Evolutionary conservation across 331 rosid genomes (phyloP), one percentile per base, ranked within the genome.

Genomic region (Quercus phellos): DNA sequence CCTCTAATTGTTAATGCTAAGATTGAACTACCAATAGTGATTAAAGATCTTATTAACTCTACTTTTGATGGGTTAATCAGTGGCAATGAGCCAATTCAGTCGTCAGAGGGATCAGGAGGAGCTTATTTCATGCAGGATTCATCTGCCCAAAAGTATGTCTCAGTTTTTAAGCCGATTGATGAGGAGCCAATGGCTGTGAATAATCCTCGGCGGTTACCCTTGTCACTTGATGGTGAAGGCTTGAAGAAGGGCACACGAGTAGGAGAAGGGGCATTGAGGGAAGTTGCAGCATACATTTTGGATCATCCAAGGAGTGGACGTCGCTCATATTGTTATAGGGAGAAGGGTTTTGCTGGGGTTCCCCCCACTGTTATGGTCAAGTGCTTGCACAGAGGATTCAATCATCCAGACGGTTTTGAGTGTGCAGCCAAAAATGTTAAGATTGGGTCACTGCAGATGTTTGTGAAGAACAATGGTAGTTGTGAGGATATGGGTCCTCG

Each of bases 401-500:
- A 90, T 74, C 86, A 87, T 81, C 85, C 87, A 24, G 78, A 79
- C 34, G 91, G 87, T 50, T 85, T 51, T 50, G 80, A 84, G 17
- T 80, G 53, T 51, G 81, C n/a, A 18, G 34, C 78, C 6, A 72
- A 74, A 29, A 78, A 81, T 83, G 74, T 78, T 8, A 91, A 91
- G 84, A 78, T 89, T 76, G 93, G 96, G 30, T 91, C 96, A 0
- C 86, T 89, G 77, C 93, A 91, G 78, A 84, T 75, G 88, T 91
- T 87, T 51, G 61, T 86, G 86, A 81, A 68, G 77, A 91, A 91
- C 55, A 74, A 76, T 29, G 96, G 96, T 78, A 89, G 90, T 77
- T 91, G 96, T 83, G 96, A 91, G 84, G 96, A 91, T 73, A 86
- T 91, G 83, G 93, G 96, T 12, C 91, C 90, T 77, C 30, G 86